Conservation (phyloP, 2,329 filamentous ascomycete genomes). For the Aspergillus felis region DNA sequence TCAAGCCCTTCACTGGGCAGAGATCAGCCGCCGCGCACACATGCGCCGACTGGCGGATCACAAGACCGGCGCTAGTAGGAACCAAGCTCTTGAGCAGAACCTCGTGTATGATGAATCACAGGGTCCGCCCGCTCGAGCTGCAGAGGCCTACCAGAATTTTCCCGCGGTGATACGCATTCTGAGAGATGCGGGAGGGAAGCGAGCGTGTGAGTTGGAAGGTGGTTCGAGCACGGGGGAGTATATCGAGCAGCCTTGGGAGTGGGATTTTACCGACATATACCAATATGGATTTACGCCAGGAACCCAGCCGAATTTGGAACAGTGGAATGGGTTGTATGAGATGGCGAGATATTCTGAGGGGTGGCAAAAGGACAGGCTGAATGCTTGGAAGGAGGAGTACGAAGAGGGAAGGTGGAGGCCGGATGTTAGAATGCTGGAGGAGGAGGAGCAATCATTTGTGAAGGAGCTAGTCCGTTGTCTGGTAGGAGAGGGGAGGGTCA, state of each 20-base stretch:
- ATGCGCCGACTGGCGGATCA: conserved; percentile 16
- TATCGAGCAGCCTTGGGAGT: conserved; percentile 13
- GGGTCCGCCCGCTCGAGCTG: conserved; percentile 15
- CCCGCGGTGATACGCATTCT: conserved; percentile 16
- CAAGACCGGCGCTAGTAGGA: conserved; percentile 9
- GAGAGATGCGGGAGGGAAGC: conserved; percentile 15
- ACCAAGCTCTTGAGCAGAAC: conserved; percentile 12
- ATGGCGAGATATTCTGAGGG: neutral
- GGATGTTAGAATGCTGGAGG: neutral
- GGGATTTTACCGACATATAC: conserved; percentile 16
- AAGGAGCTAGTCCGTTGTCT: neutral
- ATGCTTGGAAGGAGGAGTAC: neutral
- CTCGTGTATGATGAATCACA: conserved; percentile 14
- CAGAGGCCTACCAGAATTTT: conserved; percentile 13
- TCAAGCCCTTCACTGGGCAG: conserved; percentile 15
- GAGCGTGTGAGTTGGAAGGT: conserved; percentile 15
- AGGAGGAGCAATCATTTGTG: neutral
- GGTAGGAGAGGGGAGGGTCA: neutral
- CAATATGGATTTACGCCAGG: conserved; percentile 14
- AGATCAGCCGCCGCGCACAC: conserved; percentile 15
- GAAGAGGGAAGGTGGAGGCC: neutral
- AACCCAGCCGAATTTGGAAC: conserved; percentile 16
- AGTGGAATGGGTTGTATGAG: conserved; percentile 18
- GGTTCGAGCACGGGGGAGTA: neutral
- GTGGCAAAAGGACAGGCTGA: neutral